A percentile compares a stretch with the other conserved stretches of the same genome.
Conservation (phyloP, 768 basidiomycete species). For the Phaffia tasmanica region DNA sequence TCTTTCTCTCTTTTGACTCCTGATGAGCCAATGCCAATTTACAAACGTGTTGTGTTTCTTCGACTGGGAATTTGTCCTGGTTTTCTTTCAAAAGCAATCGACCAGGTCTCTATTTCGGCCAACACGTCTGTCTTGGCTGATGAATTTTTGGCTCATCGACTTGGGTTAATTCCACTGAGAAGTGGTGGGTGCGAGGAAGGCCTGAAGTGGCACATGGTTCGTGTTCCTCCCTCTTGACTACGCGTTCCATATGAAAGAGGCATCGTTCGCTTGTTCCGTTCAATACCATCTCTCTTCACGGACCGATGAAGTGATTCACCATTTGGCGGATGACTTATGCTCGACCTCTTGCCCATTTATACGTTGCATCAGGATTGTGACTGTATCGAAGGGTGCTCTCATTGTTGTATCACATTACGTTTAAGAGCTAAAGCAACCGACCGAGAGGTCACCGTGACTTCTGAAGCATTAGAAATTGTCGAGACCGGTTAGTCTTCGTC, state of each 20-base stretch:
- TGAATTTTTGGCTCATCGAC: slow-evolving; percentile 90
- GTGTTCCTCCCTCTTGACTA: slow-evolving; percentile 4
- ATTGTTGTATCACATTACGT: slow-evolving; percentile 70
- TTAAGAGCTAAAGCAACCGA: slow-evolving; percentile 59
- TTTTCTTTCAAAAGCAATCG: slow-evolving; percentile 58
- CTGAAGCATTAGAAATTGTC: slow-evolving; percentile 46
- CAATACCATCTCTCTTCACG: too few species aligned
- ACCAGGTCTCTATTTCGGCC: slow-evolving; percentile 81
- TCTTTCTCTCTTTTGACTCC: not conserved
- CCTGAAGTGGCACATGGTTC: slow-evolving; percentile 44
- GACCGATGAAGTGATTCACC: too few species aligned
- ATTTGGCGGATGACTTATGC: too few species aligned
- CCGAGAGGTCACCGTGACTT: slow-evolving; percentile 73
- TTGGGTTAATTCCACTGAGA: slow-evolving; percentile 84
- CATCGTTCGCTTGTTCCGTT: not conserved
- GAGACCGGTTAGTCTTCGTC: slow-evolving; percentile 25
- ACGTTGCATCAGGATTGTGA: slow-evolving; percentile 63
- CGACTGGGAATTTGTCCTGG: not conserved
- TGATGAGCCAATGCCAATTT: not conserved
- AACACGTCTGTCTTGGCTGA: slow-evolving; percentile 92
- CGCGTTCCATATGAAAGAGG: slow-evolving; percentile 4
- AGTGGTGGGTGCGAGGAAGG: slow-evolving; percentile 81
- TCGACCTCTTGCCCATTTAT: not conserved
- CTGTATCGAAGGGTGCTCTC: slow-evolving; percentile 69
- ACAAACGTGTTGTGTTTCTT: not conserved